These are phyloP conservation scores for Pichia sp. DNA, from an alignment of 1,139 yeast species.

Conservation along the genomic window DNA sequence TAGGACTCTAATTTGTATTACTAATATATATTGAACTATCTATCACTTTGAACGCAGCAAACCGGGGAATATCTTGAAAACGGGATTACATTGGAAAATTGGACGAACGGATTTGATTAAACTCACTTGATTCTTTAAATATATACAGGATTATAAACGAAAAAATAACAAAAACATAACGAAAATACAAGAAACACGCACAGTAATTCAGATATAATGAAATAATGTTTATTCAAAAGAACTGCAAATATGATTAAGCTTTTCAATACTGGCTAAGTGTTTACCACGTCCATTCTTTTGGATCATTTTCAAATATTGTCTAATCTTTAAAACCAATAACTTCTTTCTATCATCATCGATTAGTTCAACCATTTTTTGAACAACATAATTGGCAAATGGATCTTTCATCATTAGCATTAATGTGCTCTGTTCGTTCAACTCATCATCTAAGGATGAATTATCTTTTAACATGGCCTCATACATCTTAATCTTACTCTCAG, in stretches of 20 bases:
- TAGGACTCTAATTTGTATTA: too few relatives aligned
- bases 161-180: neutral
- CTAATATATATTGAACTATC: too few relatives aligned
- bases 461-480: conserved; percentile 54
- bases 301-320: conserved; percentile 53
- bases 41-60: too few relatives aligned
- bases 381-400: conserved; percentile 95
- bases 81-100: too few relatives aligned
- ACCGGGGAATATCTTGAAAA: too few relatives aligned
- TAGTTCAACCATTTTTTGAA: conserved; percentile 86
- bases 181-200: neutral
- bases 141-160: neutral
- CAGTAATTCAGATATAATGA: neutral
- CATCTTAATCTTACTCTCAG: conserved; percentile 52
- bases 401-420: conserved; percentile 90
- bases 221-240: conserved; percentile 2
- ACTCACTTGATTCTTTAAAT: too few relatives aligned
- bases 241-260: conserved; percentile 47
- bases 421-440: conserved; percentile 53
- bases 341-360: conserved; percentile 62
- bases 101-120: too few relatives aligned
- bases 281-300: conserved; percentile 61
- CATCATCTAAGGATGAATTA: conserved; percentile 35
- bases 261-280: conserved; percentile 82
- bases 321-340: conserved; percentile 50